These are phyloP conservation scores for Penicillium flavigenum DNA, from an alignment of 495 filamentous ascomycete genomes.

Conservation along the genomic window DNA sequence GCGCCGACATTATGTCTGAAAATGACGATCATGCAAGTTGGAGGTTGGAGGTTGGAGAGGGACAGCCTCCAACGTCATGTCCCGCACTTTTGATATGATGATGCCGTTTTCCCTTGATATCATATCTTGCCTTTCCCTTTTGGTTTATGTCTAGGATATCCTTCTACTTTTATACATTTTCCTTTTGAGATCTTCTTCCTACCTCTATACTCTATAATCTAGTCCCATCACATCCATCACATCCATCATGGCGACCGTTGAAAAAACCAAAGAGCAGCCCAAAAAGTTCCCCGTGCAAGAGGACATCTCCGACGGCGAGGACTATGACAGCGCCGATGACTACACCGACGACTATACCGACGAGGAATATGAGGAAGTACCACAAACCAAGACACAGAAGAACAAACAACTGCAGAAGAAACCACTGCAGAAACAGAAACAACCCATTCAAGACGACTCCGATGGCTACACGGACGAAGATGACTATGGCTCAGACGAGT, in stretches of 20 bases:
- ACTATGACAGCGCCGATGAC: conserved; percentile 38
- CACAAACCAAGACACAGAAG: conserved; percentile 29
- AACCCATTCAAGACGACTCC: conserved; percentile 24
- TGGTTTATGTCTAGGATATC: not conserved
- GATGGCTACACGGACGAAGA: conserved; percentile 52
- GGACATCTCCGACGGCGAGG: conserved; percentile 43
- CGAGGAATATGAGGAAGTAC: not conserved
- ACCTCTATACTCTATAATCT: conserved; percentile 4
- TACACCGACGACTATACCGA: conserved; percentile 25
- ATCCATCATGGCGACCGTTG: conserved; percentile 41
- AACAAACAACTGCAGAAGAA: conserved; percentile 26
- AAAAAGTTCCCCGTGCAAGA: conserved; percentile 35
- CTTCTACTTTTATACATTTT: conserved; percentile 6
- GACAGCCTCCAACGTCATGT: conserved; percentile 34
- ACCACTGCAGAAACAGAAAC: conserved; percentile 31
- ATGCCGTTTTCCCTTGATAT: conserved; percentile 4
- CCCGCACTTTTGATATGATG: not conserved
- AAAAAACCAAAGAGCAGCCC: conserved; percentile 38
- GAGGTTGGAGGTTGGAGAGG: not conserved
- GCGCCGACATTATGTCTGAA: too few relatives aligned
- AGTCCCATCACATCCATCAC: not conserved
- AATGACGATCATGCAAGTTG: not conserved
- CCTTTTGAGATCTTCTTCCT: not conserved
- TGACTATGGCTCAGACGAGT: conserved; percentile 56
- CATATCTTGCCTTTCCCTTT: conserved; percentile 16